Evolutionary conservation across 1,284 basidiomycete species (phyloP), one percentile per base, ranked within the genome.

Genomic region (Ganoderma lingzhi): DNA sequence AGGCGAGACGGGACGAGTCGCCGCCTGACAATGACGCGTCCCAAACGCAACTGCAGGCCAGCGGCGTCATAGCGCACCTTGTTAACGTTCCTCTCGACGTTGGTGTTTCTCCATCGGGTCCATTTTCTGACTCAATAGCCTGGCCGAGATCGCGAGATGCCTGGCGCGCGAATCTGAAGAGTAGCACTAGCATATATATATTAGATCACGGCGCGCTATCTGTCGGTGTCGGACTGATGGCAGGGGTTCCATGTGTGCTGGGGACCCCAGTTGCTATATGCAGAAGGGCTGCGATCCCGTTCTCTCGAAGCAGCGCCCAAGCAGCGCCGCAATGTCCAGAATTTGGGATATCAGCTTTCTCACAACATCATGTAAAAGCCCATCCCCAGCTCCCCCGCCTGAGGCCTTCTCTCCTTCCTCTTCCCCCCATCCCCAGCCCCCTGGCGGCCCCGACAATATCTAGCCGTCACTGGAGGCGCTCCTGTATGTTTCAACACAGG

Each of bases 381-480:
- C 58, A 65, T 64, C 56, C 65, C 61, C 63, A 48, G 55, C n/a
- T 62, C 56, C 63, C 64, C 23, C 23, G 10, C 12, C 23, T 28
- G 23, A 53, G 62, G 42, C 61, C 62, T 65, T 70, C 66, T 65
- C 66, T 65, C 72, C 62, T 67, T 56, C 48, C 5, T 66, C 62
- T 61, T 70, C 51, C 71, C 71, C 45, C 45, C n/a, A 12, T 23
- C 45, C 45, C 45, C 45, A 48, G 55, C 60, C 65, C 59, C 23
- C 63, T 63, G 55, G 62, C 63, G 70, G 32, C 55, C 53, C 42
- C 55, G 48, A 53, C 69, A 63, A 61, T 32, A 39, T 15, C 56
- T 63, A 69, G 69, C 70, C 67, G 72, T 67, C 63, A 63, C 61
- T 64, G 63, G 63, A 68, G 70, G 72, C 73, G 66, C 64, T 59